Conservation (phyloP, 2,329 filamentous ascomycete species). For the Ustilaginoidea virens region DNA sequence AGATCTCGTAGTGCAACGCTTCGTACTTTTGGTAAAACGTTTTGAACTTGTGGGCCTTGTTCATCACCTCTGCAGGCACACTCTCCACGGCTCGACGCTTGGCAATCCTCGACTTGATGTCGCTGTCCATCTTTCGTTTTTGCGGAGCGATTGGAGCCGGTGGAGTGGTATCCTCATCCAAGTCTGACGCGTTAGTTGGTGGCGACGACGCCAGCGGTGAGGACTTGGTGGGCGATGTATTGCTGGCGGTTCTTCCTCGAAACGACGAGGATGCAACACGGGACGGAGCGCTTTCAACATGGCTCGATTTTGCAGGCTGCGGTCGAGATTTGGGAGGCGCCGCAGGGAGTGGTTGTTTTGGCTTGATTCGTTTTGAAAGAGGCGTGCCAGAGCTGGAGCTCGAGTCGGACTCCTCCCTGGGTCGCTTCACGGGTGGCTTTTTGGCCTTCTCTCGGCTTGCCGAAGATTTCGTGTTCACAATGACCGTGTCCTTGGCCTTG, state of each 20-base stretch:
- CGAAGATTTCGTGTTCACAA: slow-evolving; percentile 18
- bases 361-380: slow-evolving; percentile 41
- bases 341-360: slow-evolving; percentile 24
- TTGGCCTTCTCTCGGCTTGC: slow-evolving; percentile 16
- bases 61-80: slow-evolving; percentile 27
- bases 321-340: slow-evolving; percentile 23
- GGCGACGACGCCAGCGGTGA: slow-evolving; percentile 51
- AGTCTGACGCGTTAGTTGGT: slow-evolving; percentile 48
- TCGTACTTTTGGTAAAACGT: slow-evolving; percentile 40
- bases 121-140: slow-evolving; percentile 26
- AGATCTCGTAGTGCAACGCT: slow-evolving; percentile 39
- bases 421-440: slow-evolving; percentile 29
- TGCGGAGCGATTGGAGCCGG: slow-evolving; percentile 13
- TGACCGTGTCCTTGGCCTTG: slow-evolving; percentile 17
- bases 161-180: slow-evolving; percentile 34
- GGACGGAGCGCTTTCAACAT: slow-evolving; percentile 26
- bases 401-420: slow-evolving; percentile 36
- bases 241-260: slow-evolving; percentile 28
- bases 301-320: slow-evolving; percentile 32
- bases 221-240: slow-evolving; percentile 45
- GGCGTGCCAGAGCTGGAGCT: slow-evolving; percentile 45
- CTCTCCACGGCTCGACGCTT: slow-evolving; percentile 17
- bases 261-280: slow-evolving; percentile 21
- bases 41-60: slow-evolving; percentile 40
- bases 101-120: slow-evolving; percentile 10